These are phyloP conservation scores for Dispira parvispora DNA, from an alignment of 192 early-diverging fungal species.

Conservation along the genomic window DNA sequence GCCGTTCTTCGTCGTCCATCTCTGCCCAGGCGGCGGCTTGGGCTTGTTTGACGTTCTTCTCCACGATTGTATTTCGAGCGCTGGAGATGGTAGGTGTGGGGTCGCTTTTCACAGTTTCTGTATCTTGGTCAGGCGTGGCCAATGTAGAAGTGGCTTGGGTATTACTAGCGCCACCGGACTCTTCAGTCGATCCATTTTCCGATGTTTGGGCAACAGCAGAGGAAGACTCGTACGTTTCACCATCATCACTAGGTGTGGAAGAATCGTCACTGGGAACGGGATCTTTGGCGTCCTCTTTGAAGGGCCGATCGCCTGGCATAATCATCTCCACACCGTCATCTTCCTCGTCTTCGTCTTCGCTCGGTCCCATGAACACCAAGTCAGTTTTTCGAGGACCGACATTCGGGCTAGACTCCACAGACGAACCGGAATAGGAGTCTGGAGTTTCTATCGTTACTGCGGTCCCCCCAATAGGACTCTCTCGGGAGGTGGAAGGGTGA, in stretches of 20 bases:
- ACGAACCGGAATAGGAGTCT: not conserved
- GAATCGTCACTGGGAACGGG: slow-evolving; percentile 9
- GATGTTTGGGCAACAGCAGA: not conserved
- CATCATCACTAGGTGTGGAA: not conserved
- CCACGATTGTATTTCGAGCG: slow-evolving; percentile 16
- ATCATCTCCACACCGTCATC: slow-evolving; percentile 12
- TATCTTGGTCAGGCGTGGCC: slow-evolving; percentile 9
- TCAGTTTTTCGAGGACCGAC: slow-evolving; percentile 16
- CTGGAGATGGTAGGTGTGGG: not conserved
- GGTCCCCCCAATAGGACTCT: not conserved
- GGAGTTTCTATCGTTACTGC: not conserved
- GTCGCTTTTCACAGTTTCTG: not conserved
- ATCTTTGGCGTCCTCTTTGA: slow-evolving; percentile 15
- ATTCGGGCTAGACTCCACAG: not conserved
- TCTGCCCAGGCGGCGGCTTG: slow-evolving; percentile 4
- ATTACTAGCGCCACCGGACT: not conserved
- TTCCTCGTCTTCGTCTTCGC: slow-evolving; percentile 11
- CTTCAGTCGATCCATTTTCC: not conserved
- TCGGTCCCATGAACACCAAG: slow-evolving; percentile 20
- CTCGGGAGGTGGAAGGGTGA: not conserved
- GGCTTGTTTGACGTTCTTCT: slow-evolving; percentile 10
- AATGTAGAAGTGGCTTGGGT: not conserved
- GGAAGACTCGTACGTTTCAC: not conserved
- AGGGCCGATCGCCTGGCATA: slow-evolving; percentile 11
- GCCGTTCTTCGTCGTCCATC: not conserved